These are phyloP conservation scores for Zoysia pacifica DNA, from an alignment of 176 grass and related monocot species.

Conservation along the genomic window DNA sequence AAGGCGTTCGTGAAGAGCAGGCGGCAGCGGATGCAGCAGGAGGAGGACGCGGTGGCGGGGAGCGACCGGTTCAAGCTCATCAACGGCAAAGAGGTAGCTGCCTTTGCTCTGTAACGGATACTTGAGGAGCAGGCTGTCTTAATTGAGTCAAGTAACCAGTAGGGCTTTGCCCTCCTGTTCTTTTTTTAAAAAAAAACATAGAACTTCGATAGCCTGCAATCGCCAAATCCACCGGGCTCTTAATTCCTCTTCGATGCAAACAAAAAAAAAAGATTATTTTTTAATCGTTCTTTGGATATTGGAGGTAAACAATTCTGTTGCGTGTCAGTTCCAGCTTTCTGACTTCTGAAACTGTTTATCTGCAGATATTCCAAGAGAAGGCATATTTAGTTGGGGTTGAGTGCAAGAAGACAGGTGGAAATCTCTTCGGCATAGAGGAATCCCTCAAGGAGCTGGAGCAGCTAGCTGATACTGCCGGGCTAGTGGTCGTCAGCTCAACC, in stretches of 20 bases:
- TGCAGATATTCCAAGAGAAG: constrained; percentile 87
- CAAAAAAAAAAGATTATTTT: constrained; percentile 1
- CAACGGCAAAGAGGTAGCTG: constrained; percentile 55
- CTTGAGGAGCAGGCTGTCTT: neutral
- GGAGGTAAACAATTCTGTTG: neutral
- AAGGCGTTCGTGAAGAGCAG: constrained; percentile 45
- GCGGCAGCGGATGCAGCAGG: constrained; percentile 49
- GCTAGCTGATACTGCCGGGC: constrained; percentile 82
- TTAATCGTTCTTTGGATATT: neutral
- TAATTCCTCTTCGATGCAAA: neutral
- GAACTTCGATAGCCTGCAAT: neutral
- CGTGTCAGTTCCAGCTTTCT: neutral
- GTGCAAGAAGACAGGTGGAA: constrained; percentile 61
- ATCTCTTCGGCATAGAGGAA: constrained; percentile 70
- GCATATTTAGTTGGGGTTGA: constrained; percentile 84
- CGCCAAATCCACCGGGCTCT: neutral
- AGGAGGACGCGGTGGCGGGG: constrained; percentile 37
- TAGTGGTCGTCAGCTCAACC: constrained; percentile 69
- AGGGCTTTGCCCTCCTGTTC: no score
- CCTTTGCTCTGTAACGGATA: neutral
- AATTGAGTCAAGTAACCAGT: no score
- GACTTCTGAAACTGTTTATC: constrained; percentile 19
- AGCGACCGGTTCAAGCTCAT: constrained; percentile 55
- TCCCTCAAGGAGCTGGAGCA: constrained; percentile 91
- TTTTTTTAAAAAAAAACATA: no score